Base-by-base conservation (phyloP, 1,139 yeast genomes). In the Taiozyma sp. region DNA sequence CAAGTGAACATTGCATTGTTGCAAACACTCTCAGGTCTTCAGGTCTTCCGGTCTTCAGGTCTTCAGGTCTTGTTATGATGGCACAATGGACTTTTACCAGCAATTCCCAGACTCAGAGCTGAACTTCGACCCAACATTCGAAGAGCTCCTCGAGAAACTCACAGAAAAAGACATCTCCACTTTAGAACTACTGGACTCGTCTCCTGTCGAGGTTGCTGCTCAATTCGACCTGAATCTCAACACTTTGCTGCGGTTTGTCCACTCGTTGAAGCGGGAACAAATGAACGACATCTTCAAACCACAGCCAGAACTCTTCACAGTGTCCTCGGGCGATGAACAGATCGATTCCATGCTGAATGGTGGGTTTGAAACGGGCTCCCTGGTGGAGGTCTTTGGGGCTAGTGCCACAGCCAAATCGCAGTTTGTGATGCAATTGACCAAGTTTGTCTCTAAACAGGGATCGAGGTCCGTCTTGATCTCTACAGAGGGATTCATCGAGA, bases 361-460 rank as follows among this genome's bases (percentile, higher is more conserved):
- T 1, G 97, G 97, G 0, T 73, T 90, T 4, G 80, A 79, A 0
- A 59, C 79, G 0, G 85, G 90, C 3, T 74, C 79, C 43, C 68
- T 91, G 3, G 85, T 95, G 0, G 98, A 91, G 67, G 65, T 91
- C 3, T 83, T 83, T 58, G 98, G 98, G 0, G 87, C 85, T 41
- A 83, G 95, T 53, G 88, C 95, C 0, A 77, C 87, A 3, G 97
- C 96, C 0, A 90, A 90, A 64, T 83, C 96, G 0, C 95, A 89
- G 59, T 68, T 90, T 10, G 67, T 86, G 34, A 74, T 84, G 67
- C 93, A 85, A 56, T 60, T 89, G 46, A 72, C 86, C 2, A 68
- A 80, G 8, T 69, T 81, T 4, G 79, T 83, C 8, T 90, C 85
- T 56, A 53, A 67, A 0, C 55, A 79, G 21, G 75, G 63, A 1